Evolutionary conservation across 352 stramenopile species (phyloP).

Genomic region (Globisporangium spinosum): DNA sequence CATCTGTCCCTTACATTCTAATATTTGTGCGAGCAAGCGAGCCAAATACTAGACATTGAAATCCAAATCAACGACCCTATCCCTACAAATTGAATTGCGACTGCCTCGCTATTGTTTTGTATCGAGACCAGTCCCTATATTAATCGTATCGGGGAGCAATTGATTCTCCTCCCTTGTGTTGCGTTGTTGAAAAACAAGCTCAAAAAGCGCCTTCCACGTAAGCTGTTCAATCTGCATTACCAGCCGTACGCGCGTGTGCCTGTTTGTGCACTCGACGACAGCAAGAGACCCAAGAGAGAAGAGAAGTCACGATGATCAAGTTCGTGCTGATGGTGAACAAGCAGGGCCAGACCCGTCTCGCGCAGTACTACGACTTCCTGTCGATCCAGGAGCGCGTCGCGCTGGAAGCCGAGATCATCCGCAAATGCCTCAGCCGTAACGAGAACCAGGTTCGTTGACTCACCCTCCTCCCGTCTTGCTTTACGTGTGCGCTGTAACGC

Average conservation of each 20-base stretch:
- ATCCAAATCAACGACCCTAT: not conserved
- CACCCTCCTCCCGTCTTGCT: not conserved
- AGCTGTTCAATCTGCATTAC: not conserved
- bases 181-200: conserved; percentile 2
- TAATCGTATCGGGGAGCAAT: not conserved
- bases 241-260: not conserved
- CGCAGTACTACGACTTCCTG: conserved; percentile 99
- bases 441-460: conserved; percentile 85
- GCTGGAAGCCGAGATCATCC: conserved; percentile 99
- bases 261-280: not conserved
- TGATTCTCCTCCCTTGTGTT: not conserved
- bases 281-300: not conserved
- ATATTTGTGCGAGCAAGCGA: not conserved
- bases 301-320: conserved; percentile 83
- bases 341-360: conserved; percentile 99
- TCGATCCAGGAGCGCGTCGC: conserved; percentile 97
- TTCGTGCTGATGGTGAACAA: conserved; percentile 98
- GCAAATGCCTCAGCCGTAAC: conserved; percentile 97
- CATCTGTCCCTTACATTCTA: not conserved
- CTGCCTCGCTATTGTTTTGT: not conserved
- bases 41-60: not conserved
- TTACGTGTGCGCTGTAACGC: not conserved
- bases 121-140: not conserved
- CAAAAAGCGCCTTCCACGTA: conserved; percentile 6
- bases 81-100: not conserved